These are phyloP conservation scores for Malbranchea zuffiana DNA, from an alignment of 2,329 filamentous ascomycete genomes.

Conservation along the genomic window DNA sequence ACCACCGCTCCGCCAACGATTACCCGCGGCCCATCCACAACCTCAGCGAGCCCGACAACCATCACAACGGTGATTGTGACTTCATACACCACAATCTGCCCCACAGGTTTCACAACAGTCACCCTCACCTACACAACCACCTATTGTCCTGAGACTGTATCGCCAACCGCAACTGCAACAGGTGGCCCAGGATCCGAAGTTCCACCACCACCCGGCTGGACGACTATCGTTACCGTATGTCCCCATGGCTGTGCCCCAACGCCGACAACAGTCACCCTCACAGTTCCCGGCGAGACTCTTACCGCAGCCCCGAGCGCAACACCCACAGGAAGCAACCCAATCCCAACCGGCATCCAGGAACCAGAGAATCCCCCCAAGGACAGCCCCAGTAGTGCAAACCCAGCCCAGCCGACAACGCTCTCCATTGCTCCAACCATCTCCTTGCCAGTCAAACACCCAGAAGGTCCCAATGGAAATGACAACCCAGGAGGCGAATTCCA, in stretches of 20 bases:
- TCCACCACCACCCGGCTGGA: constrained; percentile 29
- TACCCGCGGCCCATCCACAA: constrained; percentile 4
- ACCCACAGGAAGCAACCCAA: constrained; percentile 1
- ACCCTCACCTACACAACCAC: constrained; percentile 31
- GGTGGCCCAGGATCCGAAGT: constrained; percentile 16
- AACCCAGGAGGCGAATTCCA: too few species aligned
- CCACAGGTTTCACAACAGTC: constrained; percentile 34
- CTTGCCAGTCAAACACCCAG: too few species aligned
- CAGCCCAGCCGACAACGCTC: too few species aligned
- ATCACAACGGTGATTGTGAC: constrained; percentile 31
- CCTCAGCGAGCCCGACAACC: constrained; percentile 16
- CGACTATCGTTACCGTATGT: constrained; percentile 33
- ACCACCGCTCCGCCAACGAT: not conserved
- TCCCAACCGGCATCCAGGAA: constrained; percentile 1
- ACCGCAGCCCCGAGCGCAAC: not conserved
- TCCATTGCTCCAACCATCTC: too few species aligned
- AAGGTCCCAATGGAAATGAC: too few species aligned
- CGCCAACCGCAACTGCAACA: constrained; percentile 23
- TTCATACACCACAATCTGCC: constrained; percentile 33
- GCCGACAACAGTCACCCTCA: constrained; percentile 31
- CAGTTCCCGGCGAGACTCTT: constrained; percentile 16
- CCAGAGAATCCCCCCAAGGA: constrained; percentile 2
- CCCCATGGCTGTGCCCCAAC: constrained; percentile 28
- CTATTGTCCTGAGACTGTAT: constrained; percentile 25
- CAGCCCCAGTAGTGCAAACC: too few species aligned